phyloP scores from a whole-genome alignment of 495 filamentous ascomycete species.

The Podospora australis region DNA sequence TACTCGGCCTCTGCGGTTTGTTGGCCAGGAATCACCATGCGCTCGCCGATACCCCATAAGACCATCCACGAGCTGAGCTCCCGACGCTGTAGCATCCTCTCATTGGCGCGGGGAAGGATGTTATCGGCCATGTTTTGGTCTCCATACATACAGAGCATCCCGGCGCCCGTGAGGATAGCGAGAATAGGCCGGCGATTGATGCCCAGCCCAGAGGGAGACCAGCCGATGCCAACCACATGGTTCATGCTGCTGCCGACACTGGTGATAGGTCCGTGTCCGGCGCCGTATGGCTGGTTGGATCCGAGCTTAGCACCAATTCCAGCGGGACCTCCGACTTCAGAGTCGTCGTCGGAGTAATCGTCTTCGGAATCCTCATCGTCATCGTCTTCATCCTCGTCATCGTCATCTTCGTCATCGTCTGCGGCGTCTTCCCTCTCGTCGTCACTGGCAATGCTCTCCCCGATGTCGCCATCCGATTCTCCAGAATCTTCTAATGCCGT shows the following conservation, averaged over 20 bases:
- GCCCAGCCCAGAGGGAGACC: conserved; percentile 42
- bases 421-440: conserved; percentile 13
- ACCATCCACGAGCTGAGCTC: conserved; percentile 28
- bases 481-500: neutral
- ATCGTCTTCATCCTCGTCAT: conserved; percentile 10
- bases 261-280: conserved; percentile 36
- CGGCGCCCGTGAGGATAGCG: conserved; percentile 34
- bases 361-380: conserved; percentile 5
- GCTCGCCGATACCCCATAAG: conserved; percentile 42
- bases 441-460: too few relatives aligned
- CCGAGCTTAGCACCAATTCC: conserved; percentile 4
- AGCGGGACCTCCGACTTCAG: conserved; percentile 4
- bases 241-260: conserved; percentile 42
- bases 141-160: conserved; percentile 38
- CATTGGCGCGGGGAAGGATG: conserved; percentile 20
- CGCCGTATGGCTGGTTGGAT: conserved; percentile 29
- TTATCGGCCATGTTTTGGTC: conserved; percentile 28
- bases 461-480: conserved; percentile 1
- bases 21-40: conserved; percentile 36
- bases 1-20: conserved; percentile 32
- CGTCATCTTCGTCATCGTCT: conserved; percentile 9
- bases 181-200: conserved; percentile 38
- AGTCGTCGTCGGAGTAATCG: conserved; percentile 1
- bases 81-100: conserved; percentile 23
- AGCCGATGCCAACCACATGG: conserved; percentile 37